A percentile compares a stretch with the other conserved stretches of the same genome.
These are phyloP conservation scores for Scenedesmus sp. DNA, from an alignment of 163 green algal species.

Conservation along the genomic window DNA sequence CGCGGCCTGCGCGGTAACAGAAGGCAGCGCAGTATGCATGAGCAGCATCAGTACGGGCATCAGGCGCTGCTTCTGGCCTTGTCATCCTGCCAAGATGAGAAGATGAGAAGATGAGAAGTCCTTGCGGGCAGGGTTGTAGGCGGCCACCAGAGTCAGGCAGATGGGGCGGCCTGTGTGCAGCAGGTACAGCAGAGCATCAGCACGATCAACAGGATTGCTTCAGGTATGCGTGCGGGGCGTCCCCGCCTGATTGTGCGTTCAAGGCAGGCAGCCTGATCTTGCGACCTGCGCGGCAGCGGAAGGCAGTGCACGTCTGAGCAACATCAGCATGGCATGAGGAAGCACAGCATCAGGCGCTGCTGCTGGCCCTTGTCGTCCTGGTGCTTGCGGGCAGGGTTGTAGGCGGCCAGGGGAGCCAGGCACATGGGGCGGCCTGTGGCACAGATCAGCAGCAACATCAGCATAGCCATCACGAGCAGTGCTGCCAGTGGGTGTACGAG, in stretches of 20 bases:
- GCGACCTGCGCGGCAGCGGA: too few relatives aligned
- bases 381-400: background rate
- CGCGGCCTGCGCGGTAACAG: too few relatives aligned
- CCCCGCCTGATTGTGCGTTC: too few relatives aligned
- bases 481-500: too few relatives aligned
- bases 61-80: too few relatives aligned
- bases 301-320: too few relatives aligned
- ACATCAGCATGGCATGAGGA: background rate
- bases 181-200: background rate
- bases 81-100: too few relatives aligned
- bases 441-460: background rate
- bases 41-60: too few relatives aligned
- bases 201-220: background rate
- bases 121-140: background rate
- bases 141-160: background rate
- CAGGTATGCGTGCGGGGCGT: too few relatives aligned
- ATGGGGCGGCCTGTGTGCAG: background rate
- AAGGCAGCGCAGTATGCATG: too few relatives aligned
- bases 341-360: constrained; percentile 14
- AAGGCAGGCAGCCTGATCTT: too few relatives aligned
- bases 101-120: background rate
- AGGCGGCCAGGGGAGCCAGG: background rate
- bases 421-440: background rate
- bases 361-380: background rate
- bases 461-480: background rate